Conservation (phyloP, 2,329 filamentous ascomycete species). For the Fusarium chuoi region DNA sequence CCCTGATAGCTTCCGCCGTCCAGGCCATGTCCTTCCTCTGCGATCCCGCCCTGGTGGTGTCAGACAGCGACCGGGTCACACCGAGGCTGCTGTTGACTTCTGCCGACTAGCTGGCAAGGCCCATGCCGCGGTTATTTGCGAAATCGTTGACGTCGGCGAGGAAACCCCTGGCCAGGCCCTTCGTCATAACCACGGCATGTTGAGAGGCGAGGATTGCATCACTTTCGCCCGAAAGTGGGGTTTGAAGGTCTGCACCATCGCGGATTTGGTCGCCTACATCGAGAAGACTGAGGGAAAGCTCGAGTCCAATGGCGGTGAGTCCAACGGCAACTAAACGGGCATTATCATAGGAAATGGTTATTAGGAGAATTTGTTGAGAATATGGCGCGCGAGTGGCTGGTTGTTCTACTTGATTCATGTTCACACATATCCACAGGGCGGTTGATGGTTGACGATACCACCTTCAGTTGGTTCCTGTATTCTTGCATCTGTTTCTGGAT, state of each 20-base stretch:
- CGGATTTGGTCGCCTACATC: conserved; percentile 83
- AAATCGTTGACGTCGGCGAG: conserved; percentile 88
- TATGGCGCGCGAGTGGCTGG: not conserved
- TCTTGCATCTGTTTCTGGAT: conserved; percentile 37
- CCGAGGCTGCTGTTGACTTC: conserved; percentile 92
- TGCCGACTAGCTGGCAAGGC: conserved; percentile 84
- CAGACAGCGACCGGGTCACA: conserved; percentile 83
- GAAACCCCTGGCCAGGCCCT: conserved; percentile 75
- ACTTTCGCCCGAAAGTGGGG: conserved; percentile 89
- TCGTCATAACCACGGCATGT: conserved; percentile 81
- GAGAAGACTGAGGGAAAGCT: conserved; percentile 77
- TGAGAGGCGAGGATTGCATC: conserved; percentile 88
- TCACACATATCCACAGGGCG: conserved; percentile 4
- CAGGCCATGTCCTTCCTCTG: conserved; percentile 91
- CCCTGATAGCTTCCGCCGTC: conserved; percentile 75
- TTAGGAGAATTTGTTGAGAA: not conserved
- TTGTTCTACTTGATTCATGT: conserved; percentile 5
- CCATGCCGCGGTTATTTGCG: conserved; percentile 85
- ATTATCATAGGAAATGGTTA: not conserved
- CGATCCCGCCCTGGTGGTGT: conserved; percentile 84
- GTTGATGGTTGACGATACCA: conserved; percentile 15
- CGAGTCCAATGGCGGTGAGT: conserved; percentile 49
- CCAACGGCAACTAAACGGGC: conserved; percentile 33
- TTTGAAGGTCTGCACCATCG: conserved; percentile 94
- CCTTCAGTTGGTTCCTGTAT: conserved; percentile 17